Base-by-base conservation (phyloP, 371 early-diverging fungal genomes). In the Spiromyces aspiralis region DNA sequence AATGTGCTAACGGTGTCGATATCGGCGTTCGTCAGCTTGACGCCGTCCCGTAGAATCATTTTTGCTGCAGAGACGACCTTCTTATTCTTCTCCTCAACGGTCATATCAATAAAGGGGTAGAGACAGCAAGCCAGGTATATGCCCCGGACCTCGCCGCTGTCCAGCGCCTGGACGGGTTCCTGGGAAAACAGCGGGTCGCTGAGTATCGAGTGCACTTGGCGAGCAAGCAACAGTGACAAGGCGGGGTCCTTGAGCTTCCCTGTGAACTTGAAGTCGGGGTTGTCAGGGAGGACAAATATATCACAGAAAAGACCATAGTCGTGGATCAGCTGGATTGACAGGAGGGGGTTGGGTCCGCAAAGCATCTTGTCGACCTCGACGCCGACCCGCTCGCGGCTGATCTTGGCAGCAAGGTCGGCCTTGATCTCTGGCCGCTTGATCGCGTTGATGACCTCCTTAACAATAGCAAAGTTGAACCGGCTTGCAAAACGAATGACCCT, bases 311-410 rank as follows among this genome's bases (percentile, higher is more conserved):
- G 45, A 0, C 52, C 57, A 28, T 45, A 51, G 3, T 23, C n/a
- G 25, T 56, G 43, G 4, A 64, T 25, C 49, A 60, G 23, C 27
- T 49, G 51, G 24, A 64, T 52, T 1, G 64, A 35, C 42, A 64
- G 45, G 42, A 60, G 46, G 0, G 64, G 64, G 1, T 51, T 50
- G n/a, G 60, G 54, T 4, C 64, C 64, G 1, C 27, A 50, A 12
- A 96, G 67, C 87, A 98, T 99, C 71, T 99, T 99, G 47, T 86
- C 84, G 12, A 99, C 53, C 66, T 99, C 99, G 0, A 72, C 79
- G 19, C 96, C 93, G 44, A 99, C 79, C 25, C 99, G 79, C 60
- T 99, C 99, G 50, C 87, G 76, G 53, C 93, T 91, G 50, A 99
- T 88, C 62, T 99, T 98, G 6, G 70, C 64, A 10, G 57, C 65